Base-by-base conservation (phyloP, 2,329 filamentous ascomycete species). In the Paecilomyces niveus region DNA sequence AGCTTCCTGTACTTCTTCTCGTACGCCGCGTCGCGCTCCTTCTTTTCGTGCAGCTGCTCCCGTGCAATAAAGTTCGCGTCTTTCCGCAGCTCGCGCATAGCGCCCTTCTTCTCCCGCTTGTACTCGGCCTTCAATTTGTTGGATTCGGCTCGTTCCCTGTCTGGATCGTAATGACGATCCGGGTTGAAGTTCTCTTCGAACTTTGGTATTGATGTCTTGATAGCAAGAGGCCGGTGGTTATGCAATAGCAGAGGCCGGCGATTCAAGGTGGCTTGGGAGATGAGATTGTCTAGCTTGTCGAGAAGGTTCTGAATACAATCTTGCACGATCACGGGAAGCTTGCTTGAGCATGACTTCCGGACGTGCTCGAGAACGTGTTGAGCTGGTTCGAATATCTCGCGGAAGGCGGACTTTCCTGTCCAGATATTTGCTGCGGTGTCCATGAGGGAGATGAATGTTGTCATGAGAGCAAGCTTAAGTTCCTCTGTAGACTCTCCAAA, bases 141-240 rank as follows among this genome's bases (percentile, higher is more conserved):
- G 61, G 89, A 77, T 70, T 97, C 92, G 22, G 90, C 88, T 33
- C 94, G 89, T 75, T 96, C 92, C 65, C 87, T 88, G 76, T 99
- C 89, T 0, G 92, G 92, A 71, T 99, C 95, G 83, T 99, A 97
- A 82, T 97, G 94, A 78, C 92, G 93, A 78, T 89, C 86, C 2
- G 94, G 94, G 74, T 96, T 94, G 83, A 92, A 99, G 59, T 85
- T 83, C 72, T 97, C 93, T 78, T 97, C 94, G 78, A 97, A 99
- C 75, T 96, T 96, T 75, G 94, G 94, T 53, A 97, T 86, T 59
- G 85, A 87, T 7, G 86, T 87, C 74, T 93, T 92, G 79, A 97
- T 96, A 22, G 94, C 88, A 2, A 96, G 83, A 0, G 92, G 91
- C 0, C 84, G 83, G 80, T 99, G 94, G 75, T 94, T 84, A 77